Base-by-base conservation (phyloP, 805 yeast species). In the Komagataella populi region DNA sequence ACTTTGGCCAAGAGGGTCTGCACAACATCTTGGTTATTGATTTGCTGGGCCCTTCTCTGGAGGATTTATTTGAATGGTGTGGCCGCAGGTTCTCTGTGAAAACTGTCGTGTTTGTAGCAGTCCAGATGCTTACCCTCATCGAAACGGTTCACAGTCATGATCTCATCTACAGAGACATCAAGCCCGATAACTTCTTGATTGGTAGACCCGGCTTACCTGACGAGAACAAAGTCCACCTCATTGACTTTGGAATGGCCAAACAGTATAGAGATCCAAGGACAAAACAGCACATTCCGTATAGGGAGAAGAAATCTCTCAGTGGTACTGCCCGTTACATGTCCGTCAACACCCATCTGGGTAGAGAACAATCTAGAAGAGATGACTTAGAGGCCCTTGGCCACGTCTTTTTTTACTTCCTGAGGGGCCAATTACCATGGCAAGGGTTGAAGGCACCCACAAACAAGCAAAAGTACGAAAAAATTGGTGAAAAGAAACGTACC, bases 241-340 rank as follows among this genome's bases (percentile, higher is more conserved):
- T 93, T 51, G 99, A 93, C 69, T 93, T 93, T 65, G 99, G 99
- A 56, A 93, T 93, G 98, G 98, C 98, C 30, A 93, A 93, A 68
- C 95, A 87, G 63, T 93, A 90, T 69, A 81, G 98, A 64, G 99
- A 93, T 70, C 97, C 98, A 51, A 85, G 87, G 67, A 84, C 98
- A 10, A 88, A 88, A 63, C 85, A 84, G 63, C 99, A 93, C 68
- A 93, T 93, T 57, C 98, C 99, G 36, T 93, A 90, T 68, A 77
- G 98, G 60, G 99, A 93, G 67, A 87, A 90, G 67, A 93, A 93
- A 69, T 87, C 96, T 4, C 72, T 93, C 56, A 85, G 96, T 66
- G 99, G 99, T 49, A 93, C 99, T 2, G 99, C 98, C n/a, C 76
- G 99, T 61, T 93, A 93, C 70, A 93, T 93, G 97, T 84, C 95